These are phyloP conservation scores for Phytophthora pini DNA, from an alignment of 352 stramenopile genomes.

Conservation along the genomic window DNA sequence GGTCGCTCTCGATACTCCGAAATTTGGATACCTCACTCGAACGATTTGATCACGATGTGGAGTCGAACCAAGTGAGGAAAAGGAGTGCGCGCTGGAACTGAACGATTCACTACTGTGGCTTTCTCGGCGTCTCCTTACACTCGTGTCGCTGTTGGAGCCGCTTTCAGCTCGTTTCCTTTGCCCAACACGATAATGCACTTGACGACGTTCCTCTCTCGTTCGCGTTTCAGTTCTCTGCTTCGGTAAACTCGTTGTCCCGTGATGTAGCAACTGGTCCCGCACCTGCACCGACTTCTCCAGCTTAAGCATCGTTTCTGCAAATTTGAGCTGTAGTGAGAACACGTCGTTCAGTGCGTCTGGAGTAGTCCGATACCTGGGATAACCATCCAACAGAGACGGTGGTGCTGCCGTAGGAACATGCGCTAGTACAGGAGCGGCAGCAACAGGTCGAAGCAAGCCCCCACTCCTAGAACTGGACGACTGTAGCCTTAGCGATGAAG, in stretches of 20 bases:
- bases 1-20: slow-evolving; percentile 33
- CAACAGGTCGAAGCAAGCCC: slow-evolving; percentile 9
- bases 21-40: slow-evolving; percentile 21
- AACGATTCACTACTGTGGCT: slow-evolving; percentile 35
- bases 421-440: slow-evolving; percentile 1
- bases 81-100: slow-evolving; percentile 40
- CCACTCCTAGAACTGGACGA: slow-evolving; percentile 16
- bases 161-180: slow-evolving; percentile 15
- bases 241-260: slow-evolving; percentile 5
- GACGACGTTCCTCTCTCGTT: slow-evolving; percentile 7
- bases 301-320: slow-evolving; percentile 76
- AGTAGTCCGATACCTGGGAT: slow-evolving; percentile 25
- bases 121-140: slow-evolving; percentile 29
- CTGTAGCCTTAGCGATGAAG: slow-evolving; percentile 14
- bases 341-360: slow-evolving; percentile 64
- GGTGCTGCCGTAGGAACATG: not conserved
- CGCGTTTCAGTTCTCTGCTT: slow-evolving; percentile 6
- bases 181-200: slow-evolving; percentile 2
- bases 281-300: slow-evolving; percentile 73
- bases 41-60: slow-evolving; percentile 9
- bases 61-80: slow-evolving; percentile 37
- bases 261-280: slow-evolving; percentile 57
- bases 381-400: slow-evolving; percentile 3
- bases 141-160: slow-evolving; percentile 26
- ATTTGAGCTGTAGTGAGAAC: slow-evolving; percentile 70